Base-by-base conservation (phyloP, 495 filamentous ascomycete species). In the Hyphodiscus hymeniophilus region DNA sequence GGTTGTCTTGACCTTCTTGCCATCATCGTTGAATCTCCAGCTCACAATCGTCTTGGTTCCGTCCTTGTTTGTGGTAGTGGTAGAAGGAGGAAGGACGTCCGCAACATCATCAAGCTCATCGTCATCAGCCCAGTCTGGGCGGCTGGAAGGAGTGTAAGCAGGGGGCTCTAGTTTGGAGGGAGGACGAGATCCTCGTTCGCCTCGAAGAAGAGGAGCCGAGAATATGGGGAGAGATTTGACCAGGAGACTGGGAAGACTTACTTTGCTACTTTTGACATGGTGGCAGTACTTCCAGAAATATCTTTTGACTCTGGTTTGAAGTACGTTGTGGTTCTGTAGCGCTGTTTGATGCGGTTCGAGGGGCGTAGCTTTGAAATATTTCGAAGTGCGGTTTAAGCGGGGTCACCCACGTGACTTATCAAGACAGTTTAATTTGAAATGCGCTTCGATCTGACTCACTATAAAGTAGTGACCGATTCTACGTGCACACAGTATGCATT, bases 1-100 rank as follows among this genome's bases (percentile, higher is more conserved):
- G 34, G 89, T 95, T 28, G 89, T 89, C 75, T 95, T 95, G 55
- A 96, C 85, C 64, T 92, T 92, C 70, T 95, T 90, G 65, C 86
- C 85, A 40, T 89, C 79, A 54, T 97, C 92, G 73, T 92, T 89
- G 74, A 87, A 81, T 39, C 82, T 78, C 77, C 89, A 94, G 49
- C 85, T 87, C 55, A 92, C 79, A 57, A 91, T 84, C 31, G 94
- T 97, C 67, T 95, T 94, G 63, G 88, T 95, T 59, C 94, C 92
- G 64, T 98, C 92, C 72, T 95, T 90, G 82, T 97, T 96, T 54
- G 80, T 81, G 63, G 84, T 89, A 50, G 91, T 82, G 67, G 90
- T 81, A 48, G 83, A 83, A 39, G 86, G 76, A 43, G 94, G 92
- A 54, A 97, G 84, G 24, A 81, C 80, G 60, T 75, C 21, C 46